These are phyloP conservation scores for Hibiscus mutabilis DNA, from an alignment of 345 rosid genomes.

Conservation along the genomic window DNA sequence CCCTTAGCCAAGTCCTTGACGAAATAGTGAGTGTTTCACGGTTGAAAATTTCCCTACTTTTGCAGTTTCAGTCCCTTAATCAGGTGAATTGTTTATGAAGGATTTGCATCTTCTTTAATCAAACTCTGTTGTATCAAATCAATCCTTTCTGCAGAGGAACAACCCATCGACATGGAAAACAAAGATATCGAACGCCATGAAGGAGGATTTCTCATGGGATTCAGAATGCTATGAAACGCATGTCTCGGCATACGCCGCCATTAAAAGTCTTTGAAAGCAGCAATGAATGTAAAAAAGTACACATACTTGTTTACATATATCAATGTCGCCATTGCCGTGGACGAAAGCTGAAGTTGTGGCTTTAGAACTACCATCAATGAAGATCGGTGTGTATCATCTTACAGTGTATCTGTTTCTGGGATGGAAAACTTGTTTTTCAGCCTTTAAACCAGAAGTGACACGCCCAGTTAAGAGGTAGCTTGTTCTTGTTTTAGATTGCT, in stretches of 20 bases:
- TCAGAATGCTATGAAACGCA: slow-evolving; percentile 53
- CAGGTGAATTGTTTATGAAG: neutral
- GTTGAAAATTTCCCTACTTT: neutral
- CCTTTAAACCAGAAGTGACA: too few species aligned
- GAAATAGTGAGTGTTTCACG: slow-evolving; percentile 45
- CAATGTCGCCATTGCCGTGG: neutral
- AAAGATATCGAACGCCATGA: slow-evolving; percentile 48
- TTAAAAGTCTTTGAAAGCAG: slow-evolving; percentile 38
- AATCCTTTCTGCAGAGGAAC: slow-evolving; percentile 29
- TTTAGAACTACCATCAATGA: neutral
- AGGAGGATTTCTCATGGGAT: slow-evolving; percentile 60
- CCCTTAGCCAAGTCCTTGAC: slow-evolving; percentile 47
- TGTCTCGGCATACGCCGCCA: slow-evolving; percentile 49
- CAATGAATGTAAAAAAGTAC: neutral
- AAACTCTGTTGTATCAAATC: neutral
- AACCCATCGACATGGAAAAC: slow-evolving; percentile 42
- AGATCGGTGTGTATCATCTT: neutral
- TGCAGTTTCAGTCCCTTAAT: neutral
- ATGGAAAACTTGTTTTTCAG: neutral
- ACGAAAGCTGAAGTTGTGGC: neutral
- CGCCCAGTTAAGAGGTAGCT: neutral
- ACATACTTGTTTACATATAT: neutral
- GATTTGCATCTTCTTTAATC: neutral
- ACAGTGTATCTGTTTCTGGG: neutral
- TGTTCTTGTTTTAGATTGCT: neutral